Percentiles rank a stretch among this genome's conserved stretches.
These are phyloP conservation scores for Saccharomyces hybrid DNA, from an alignment of 1,139 yeast genomes.

Conservation along the genomic window DNA sequence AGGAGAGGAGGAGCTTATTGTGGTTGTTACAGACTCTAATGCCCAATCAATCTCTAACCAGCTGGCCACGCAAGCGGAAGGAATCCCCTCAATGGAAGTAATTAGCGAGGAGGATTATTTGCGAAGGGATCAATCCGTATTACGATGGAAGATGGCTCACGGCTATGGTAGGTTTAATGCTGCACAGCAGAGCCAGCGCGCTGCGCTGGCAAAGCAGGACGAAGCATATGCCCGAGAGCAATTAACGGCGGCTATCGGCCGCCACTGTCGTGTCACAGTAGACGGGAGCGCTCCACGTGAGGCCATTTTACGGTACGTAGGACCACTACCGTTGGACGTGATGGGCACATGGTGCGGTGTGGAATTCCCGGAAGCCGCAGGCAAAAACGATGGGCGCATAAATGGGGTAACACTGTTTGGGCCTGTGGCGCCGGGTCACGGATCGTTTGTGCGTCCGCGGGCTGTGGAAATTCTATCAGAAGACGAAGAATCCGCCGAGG, in stretches of 20 bases:
- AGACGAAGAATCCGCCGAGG: background rate
- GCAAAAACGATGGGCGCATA: conserved; percentile 78
- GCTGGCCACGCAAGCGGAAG: conserved; percentile 33
- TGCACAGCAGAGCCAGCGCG: conserved; percentile 1
- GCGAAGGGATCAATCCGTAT: conserved; percentile 50
- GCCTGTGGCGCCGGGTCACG: conserved; percentile 45
- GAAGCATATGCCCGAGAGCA: background rate
- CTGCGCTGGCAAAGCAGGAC: background rate
- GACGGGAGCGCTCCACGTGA: conserved; percentile 49
- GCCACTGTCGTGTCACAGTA: conserved; percentile 12
- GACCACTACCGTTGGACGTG: conserved; percentile 49
- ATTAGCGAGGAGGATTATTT: conserved; percentile 61
- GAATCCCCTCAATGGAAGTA: conserved; percentile 41
- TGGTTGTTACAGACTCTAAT: conserved; percentile 48
- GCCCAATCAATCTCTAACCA: conserved; percentile 41
- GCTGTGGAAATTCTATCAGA: conserved; percentile 9
- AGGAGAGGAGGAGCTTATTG: conserved; percentile 23
- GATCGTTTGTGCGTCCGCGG: conserved; percentile 52
- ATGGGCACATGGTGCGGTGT: conserved; percentile 68
- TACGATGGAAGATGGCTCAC: conserved; percentile 62
- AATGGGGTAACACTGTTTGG: conserved; percentile 60
- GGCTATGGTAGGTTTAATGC: conserved; percentile 67
- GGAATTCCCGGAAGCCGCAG: conserved; percentile 60
- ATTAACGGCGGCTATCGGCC: background rate
- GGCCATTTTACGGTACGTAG: conserved; percentile 49